phyloP scores from a whole-genome alignment of 164 flowering plant species.

The Vitis vinifera region ASM3070453v1 NC_081814.1:17350001-17350500 shows the following conservation, averaged over 20 bases:
- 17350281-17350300: slow-evolving; percentile 17
- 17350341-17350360: neutral
- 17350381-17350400: neutral
- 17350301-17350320: neutral
- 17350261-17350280: neutral
- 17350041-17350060: no score
- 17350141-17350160: no score
- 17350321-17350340: slow-evolving; percentile 5
- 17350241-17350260: neutral
- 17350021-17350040: no score
- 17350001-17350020: no score
- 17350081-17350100: no score
- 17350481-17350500: slow-evolving; percentile 1
- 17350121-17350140: no score
- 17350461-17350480: neutral
- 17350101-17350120: no score
- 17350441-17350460: neutral
- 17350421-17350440: neutral
- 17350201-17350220: slow-evolving; percentile 13
- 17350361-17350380: slow-evolving; percentile 7
- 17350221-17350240: neutral
- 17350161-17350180: no score
- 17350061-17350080: no score
- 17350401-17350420: neutral
- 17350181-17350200: no score